Conservation (phyloP, 805 yeast genomes). For the Komagataella phaffii region DNA sequence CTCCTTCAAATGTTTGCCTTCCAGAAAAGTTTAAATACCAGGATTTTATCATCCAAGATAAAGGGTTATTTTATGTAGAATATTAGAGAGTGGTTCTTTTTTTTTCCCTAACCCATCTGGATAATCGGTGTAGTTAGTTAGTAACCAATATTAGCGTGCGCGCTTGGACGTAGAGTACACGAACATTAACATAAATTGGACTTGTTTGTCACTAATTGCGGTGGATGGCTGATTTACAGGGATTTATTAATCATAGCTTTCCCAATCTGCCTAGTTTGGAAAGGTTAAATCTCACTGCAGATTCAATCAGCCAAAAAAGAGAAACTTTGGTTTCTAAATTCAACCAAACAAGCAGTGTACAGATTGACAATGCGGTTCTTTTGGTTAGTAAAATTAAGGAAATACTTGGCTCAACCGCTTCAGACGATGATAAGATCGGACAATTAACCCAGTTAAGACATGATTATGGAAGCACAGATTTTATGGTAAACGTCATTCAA, state of each 20-base stretch:
- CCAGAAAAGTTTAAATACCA: background rate
- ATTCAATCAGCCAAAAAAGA: background rate
- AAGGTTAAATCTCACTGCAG: background rate
- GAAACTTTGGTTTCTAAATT: background rate
- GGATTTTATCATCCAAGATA: background rate
- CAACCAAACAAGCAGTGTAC: background rate
- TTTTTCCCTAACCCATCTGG: background rate
- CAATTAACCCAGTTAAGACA: background rate
- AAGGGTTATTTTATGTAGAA: background rate
- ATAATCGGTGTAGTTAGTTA: background rate
- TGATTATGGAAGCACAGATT: background rate
- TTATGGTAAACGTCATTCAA: background rate
- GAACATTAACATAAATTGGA: background rate
- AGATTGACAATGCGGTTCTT: background rate
- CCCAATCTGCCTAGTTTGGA: background rate
- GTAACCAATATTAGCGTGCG: background rate
- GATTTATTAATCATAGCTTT: background rate
- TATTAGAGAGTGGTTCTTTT: background rate
- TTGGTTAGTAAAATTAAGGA: background rate
- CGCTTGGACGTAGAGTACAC: background rate
- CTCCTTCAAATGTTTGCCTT: background rate
- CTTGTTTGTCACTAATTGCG: background rate
- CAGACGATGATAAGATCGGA: background rate
- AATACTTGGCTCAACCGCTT: background rate
- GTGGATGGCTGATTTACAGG: background rate